phyloP scores from a whole-genome alignment of 164 flowering plant species.

The Brasenia schreberi region DNA sequence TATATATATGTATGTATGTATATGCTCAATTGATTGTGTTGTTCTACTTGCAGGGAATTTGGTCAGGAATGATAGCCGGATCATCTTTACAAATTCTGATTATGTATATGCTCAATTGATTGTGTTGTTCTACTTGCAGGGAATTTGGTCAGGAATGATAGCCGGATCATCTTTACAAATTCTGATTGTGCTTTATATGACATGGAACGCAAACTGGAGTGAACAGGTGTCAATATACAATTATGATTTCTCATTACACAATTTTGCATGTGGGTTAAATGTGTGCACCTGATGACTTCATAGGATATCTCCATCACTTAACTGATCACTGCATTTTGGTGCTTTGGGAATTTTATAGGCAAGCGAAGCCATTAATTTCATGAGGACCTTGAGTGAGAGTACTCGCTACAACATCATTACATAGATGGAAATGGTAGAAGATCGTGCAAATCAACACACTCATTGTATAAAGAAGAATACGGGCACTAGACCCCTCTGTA shows the following conservation, averaged over 20 bases:
- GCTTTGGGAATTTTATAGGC: neutral
- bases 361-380: neutral
- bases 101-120: no score
- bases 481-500: neutral
- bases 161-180: slow-evolving; percentile 1
- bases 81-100: neutral
- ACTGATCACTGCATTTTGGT: neutral
- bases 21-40: no score
- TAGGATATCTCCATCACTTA: no score
- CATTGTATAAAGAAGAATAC: neutral
- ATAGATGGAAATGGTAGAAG: neutral
- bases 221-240: neutral
- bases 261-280: neutral
- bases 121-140: no score
- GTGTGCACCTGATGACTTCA: neutral
- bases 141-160: slow-evolving; percentile 3
- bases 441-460: neutral
- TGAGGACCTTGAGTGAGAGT: neutral
- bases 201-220: slow-evolving; percentile 3
- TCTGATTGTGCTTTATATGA: neutral
- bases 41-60: slow-evolving; percentile 1
- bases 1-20: no score
- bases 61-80: slow-evolving; percentile 3
- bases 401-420: neutral
- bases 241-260: neutral